Conservation (phyloP, 2,329 filamentous ascomycete species). For the Aspergillus tamarii region DNA sequence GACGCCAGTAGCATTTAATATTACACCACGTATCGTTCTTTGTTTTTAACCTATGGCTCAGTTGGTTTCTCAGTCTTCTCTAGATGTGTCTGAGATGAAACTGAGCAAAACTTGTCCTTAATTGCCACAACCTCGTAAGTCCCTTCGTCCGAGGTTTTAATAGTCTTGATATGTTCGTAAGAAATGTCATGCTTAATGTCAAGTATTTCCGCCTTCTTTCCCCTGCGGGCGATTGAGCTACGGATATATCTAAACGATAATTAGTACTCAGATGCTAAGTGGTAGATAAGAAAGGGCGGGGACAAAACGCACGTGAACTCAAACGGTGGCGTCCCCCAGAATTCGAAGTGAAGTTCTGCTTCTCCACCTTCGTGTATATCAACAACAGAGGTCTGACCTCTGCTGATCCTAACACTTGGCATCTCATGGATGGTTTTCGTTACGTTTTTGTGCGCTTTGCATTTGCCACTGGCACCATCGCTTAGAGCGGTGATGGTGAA, state of each 20-base stretch:
- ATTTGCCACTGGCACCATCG: conserved; percentile 81
- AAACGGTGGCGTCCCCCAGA: conserved; percentile 93
- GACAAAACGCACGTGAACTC: conserved; percentile 73
- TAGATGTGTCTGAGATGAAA: conserved; percentile 70
- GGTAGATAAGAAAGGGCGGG: neutral
- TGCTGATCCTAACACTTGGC: conserved; percentile 86
- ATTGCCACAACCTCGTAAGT: conserved; percentile 97
- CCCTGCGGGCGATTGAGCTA: conserved; percentile 79
- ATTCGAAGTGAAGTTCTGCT: conserved; percentile 91
- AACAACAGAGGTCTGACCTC: conserved; percentile 76
- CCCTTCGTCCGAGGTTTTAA: conserved; percentile 88
- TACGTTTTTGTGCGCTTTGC: conserved; percentile 77
- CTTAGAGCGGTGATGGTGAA: conserved; percentile 86
- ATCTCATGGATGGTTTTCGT: conserved; percentile 86
- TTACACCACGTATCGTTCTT: conserved; percentile 12
- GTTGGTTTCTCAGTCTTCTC: conserved; percentile 49
- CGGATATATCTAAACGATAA: conserved; percentile 68
- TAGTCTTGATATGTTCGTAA: conserved; percentile 76
- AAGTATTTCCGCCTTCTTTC: conserved; percentile 76
- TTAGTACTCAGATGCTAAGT: conserved; percentile 14
- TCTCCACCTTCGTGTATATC: conserved; percentile 97
- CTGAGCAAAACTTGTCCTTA: conserved; percentile 89
- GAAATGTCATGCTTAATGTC: conserved; percentile 90
- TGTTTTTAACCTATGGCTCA: conserved; percentile 25
- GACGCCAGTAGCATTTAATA: conserved; percentile 20